Conservation (phyloP, 2,329 filamentous ascomycete genomes). For the Pseudophaeomoniella oleicola region DNA sequence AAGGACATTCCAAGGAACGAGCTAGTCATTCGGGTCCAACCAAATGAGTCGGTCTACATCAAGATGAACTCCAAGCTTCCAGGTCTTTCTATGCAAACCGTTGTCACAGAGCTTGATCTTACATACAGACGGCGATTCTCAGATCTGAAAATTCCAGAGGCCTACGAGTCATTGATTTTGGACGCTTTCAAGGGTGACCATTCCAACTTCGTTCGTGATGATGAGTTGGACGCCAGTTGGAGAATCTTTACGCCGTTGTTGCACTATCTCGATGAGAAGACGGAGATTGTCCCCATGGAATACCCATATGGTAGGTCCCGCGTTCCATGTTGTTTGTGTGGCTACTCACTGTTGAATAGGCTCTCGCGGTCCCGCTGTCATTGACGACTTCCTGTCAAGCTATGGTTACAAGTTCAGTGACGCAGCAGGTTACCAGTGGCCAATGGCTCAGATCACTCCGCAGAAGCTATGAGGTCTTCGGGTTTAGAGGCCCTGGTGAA, state of each 20-base stretch:
- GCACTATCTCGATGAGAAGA: constrained; percentile 97
- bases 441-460: constrained; percentile 55
- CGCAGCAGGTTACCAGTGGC: constrained; percentile 90
- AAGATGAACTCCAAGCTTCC: constrained; percentile 99
- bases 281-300: constrained; percentile 98
- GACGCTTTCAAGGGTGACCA: constrained; percentile 98
- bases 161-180: constrained; percentile 93
- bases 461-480: constrained; percentile 59
- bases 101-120: constrained; percentile 93
- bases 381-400: constrained; percentile 95
- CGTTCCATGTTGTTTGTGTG: not conserved
- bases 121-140: constrained; percentile 98
- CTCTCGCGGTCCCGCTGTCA: constrained; percentile 85
- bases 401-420: constrained; percentile 99
- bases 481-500: too few species aligned
- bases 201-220: constrained; percentile 96
- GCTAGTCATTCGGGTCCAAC: constrained; percentile 96
- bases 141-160: constrained; percentile 97
- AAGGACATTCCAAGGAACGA: constrained; percentile 99
- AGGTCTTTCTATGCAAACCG: constrained; percentile 97
- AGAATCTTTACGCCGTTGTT: constrained; percentile 94
- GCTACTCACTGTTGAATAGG: constrained; percentile 37
- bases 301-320: constrained; percentile 80
- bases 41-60: constrained; percentile 98
- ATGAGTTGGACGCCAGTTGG: constrained; percentile 95